Percentiles rank a stretch among this genome's conserved stretches.
Evolutionary conservation across 176 grass and related monocot species (phyloP).

Genomic region (Poa pratensis): DNA sequence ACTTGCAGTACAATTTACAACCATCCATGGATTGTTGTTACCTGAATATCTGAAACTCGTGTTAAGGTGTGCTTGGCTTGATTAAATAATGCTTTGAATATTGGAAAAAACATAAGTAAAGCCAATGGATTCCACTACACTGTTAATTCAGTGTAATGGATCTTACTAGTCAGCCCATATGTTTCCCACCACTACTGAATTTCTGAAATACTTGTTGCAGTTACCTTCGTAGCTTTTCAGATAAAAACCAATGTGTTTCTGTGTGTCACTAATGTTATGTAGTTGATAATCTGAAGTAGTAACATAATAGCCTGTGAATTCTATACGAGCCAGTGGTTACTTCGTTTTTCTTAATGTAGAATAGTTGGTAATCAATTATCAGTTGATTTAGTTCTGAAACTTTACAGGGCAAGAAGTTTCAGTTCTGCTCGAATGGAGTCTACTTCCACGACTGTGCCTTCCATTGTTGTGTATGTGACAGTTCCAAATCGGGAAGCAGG

Average conservation of each 20-base stretch:
- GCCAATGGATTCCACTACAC: background rate
- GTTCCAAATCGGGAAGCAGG: constrained; percentile 89
- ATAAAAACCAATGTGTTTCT: background rate
- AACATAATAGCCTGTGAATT: background rate
- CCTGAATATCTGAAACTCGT: background rate
- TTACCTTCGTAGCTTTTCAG: background rate
- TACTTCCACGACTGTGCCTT: constrained; percentile 65
- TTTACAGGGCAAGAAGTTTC: constrained; percentile 55
- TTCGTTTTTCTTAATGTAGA: background rate
- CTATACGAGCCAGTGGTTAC: background rate
- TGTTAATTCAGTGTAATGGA: background rate
- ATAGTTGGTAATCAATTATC: background rate
- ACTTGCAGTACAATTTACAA: too few species aligned
- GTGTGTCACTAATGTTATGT: background rate
- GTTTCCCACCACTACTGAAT: background rate
- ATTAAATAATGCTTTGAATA: background rate
- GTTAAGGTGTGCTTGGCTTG: background rate
- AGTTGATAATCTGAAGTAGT: background rate
- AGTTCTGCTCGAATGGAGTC: constrained; percentile 69
- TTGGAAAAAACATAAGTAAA: background rate
- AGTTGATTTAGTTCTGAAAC: background rate
- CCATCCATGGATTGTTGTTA: too few species aligned
- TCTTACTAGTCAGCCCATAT: background rate
- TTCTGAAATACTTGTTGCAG: background rate
- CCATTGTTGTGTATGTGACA: constrained; percentile 96